Conservation (phyloP, 2,329 filamentous ascomycete genomes). For the Fusarium sp. region DNA sequence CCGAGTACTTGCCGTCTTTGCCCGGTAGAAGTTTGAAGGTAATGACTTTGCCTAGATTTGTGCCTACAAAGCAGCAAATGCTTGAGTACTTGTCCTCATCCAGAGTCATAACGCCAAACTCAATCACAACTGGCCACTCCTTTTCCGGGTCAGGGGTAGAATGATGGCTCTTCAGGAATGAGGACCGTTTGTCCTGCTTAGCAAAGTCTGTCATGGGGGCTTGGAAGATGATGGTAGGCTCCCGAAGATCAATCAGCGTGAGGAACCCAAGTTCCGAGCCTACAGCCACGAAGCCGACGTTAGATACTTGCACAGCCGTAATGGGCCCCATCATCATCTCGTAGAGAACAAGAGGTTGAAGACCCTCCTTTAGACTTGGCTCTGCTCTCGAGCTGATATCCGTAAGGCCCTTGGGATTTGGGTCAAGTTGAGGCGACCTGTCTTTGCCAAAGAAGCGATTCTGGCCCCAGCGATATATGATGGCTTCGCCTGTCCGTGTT, state of each 20-base stretch:
- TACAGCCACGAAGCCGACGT: constrained; percentile 91
- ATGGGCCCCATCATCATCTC: constrained; percentile 88
- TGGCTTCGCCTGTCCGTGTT: constrained; percentile 84
- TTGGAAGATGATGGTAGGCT: constrained; percentile 86
- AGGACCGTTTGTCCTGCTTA: constrained; percentile 82
- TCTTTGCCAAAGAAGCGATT: constrained; percentile 82
- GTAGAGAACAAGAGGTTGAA: constrained; percentile 85
- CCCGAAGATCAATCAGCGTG: constrained; percentile 88
- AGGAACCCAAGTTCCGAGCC: constrained; percentile 88
- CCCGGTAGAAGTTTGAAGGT: constrained; percentile 93
- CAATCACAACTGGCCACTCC: constrained; percentile 86
- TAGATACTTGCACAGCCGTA: constrained; percentile 85
- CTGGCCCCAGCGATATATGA: constrained; percentile 88
- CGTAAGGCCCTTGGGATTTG: constrained; percentile 78
- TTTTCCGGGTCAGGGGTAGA: constrained; percentile 58
- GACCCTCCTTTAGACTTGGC: constrained; percentile 79
- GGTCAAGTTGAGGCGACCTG: constrained; percentile 63
- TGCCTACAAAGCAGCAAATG: constrained; percentile 92
- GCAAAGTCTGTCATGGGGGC: constrained; percentile 79
- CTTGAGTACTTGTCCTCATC: constrained; percentile 97
- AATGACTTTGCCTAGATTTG: constrained; percentile 83
- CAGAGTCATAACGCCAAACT: constrained; percentile 94
- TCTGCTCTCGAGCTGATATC: constrained; percentile 83
- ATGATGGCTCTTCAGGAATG: constrained; percentile 71
- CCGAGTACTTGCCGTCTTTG: constrained; percentile 76